A percentile compares a stretch with the other conserved stretches of the same genome.
phyloP scores from a whole-genome alignment of 768 basidiomycete genomes.

The Lentinula boryana region DNA sequence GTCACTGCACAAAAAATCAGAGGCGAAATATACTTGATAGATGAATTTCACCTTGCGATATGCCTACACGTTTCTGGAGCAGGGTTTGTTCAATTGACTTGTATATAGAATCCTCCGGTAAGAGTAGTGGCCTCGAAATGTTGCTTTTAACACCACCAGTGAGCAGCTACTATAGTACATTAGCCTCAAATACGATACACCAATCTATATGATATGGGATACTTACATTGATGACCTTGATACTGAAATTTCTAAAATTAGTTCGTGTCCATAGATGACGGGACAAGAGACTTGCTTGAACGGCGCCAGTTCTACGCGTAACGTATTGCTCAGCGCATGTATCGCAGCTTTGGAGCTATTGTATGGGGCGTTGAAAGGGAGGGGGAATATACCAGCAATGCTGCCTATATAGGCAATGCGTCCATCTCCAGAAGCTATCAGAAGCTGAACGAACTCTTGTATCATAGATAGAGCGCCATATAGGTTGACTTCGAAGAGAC shows the following conservation, averaged over 20 bases:
- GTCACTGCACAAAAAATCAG: background rate
- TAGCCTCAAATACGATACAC: background rate
- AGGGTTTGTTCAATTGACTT: conserved; percentile 11
- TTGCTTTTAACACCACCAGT: conserved; percentile 10
- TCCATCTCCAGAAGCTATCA: conserved; percentile 16
- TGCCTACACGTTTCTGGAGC: conserved; percentile 8
- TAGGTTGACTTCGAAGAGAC: conserved; percentile 21
- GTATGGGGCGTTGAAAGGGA: conserved; percentile 19
- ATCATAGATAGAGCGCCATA: conserved; percentile 19
- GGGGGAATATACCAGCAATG: conserved; percentile 17
- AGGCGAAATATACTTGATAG: background rate
- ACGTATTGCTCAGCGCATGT: conserved; percentile 17
- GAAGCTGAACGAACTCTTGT: conserved; percentile 17
- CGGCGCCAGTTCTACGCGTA: conserved; percentile 23
- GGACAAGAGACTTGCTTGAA: conserved; percentile 12
- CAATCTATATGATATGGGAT: background rate
- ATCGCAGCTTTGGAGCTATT: conserved; percentile 24
- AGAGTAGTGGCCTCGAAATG: background rate
- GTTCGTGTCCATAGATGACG: background rate
- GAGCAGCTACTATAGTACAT: conserved; percentile 2
- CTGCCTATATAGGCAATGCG: conserved; percentile 21
- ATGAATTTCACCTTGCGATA: conserved; percentile 3
- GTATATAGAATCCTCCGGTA: conserved; percentile 11
- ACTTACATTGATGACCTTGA: conserved; percentile 10
- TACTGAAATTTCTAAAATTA: background rate